phyloP scores from a whole-genome alignment of 306 rosid species.

The Quercus agrifolia region DNA sequence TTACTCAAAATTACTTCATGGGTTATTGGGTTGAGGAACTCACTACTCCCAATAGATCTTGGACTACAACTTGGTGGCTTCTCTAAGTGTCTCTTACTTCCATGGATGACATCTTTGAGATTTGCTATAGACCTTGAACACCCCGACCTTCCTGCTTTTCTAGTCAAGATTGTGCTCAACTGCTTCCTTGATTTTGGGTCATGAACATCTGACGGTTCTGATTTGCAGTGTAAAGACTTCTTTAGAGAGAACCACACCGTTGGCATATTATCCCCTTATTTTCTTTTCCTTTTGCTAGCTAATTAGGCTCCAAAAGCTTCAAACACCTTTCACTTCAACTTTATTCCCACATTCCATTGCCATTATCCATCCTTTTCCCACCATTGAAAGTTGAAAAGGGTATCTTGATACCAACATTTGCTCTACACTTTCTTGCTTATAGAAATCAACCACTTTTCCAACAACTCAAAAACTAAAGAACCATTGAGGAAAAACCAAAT shows the following conservation, averaged over 20 bases:
- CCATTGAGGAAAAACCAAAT: not conserved
- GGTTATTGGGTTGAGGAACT: constrained; percentile 82
- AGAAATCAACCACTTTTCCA: constrained; percentile 16
- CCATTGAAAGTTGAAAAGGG: constrained; percentile 25
- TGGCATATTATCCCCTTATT: constrained; percentile 48
- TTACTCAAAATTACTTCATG: constrained; percentile 83
- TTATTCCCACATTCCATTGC: not conserved
- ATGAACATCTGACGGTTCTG: constrained; percentile 85
- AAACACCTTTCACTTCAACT: not conserved
- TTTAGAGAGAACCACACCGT: constrained; percentile 84
- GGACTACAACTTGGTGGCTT: constrained; percentile 88
- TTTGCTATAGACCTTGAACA: constrained; percentile 92
- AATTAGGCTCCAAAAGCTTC: constrained; percentile 17
- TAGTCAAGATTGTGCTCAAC: constrained; percentile 64
- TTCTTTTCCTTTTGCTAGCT: not conserved
- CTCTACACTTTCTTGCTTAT: constrained; percentile 17
- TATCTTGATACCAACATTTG: constrained; percentile 2
- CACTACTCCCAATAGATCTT: constrained; percentile 90
- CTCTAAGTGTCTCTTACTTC: constrained; percentile 77
- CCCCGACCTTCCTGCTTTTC: constrained; percentile 72
- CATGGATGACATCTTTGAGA: constrained; percentile 91
- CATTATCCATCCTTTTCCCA: constrained; percentile 14
- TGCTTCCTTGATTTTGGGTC: constrained; percentile 77
- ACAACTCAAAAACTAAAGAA: not conserved
- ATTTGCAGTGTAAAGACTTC: constrained; percentile 80